These are phyloP conservation scores for Clarireedia homoeocarpa DNA, from an alignment of 2,329 filamentous ascomycete genomes.

Conservation along the genomic window DNA sequence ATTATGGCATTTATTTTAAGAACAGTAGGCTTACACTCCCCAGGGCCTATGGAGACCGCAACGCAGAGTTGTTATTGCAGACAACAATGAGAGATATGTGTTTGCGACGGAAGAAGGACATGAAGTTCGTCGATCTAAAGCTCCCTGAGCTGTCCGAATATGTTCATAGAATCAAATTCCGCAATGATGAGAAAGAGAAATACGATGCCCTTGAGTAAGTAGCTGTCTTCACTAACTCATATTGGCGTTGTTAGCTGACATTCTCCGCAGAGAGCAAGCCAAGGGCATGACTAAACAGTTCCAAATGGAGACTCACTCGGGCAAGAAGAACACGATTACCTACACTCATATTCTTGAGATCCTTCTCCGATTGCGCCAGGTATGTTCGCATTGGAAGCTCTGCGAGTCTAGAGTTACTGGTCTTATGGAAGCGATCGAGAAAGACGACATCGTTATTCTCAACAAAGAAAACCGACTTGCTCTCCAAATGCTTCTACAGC, in stretches of 20 bases:
- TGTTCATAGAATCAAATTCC: conserved; percentile 66
- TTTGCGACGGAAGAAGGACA: conserved; percentile 75
- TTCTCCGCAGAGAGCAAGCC: conserved; percentile 53
- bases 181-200: conserved; percentile 64
- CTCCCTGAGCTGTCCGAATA: conserved; percentile 72
- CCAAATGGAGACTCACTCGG: conserved; percentile 31
- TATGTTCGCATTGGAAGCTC: conserved; percentile 84
- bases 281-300: conserved; percentile 60
- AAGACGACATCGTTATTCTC: conserved; percentile 57
- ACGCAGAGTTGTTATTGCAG: conserved; percentile 60
- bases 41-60: conserved; percentile 41
- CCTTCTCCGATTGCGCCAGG: conserved; percentile 73
- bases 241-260: conserved; percentile 18
- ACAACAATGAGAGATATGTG: conserved; percentile 74
- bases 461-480: conserved; percentile 65
- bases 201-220: conserved; percentile 65
- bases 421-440: conserved; percentile 62
- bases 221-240: neutral
- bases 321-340: conserved; percentile 35
- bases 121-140: conserved; percentile 77
- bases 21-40: neutral
- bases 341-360: conserved; percentile 76
- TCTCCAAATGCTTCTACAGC: conserved; percentile 66
- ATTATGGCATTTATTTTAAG: neutral
- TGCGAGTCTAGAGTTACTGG: conserved; percentile 66